Evolutionary conservation across 2,329 filamentous ascomycete genomes (phyloP).

Genomic region (Fusarium bactridioides): DNA sequence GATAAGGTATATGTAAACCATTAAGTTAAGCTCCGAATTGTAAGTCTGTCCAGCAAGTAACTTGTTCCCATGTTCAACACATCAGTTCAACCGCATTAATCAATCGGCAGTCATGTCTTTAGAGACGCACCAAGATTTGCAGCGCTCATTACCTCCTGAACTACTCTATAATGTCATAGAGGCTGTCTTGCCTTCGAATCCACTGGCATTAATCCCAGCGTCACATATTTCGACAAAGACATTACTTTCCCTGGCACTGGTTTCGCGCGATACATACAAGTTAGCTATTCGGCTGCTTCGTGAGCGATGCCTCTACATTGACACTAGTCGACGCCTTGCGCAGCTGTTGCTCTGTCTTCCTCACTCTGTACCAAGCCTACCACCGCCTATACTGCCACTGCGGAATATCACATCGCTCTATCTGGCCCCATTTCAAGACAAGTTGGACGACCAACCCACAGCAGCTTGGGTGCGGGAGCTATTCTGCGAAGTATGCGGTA

Average conservation of each 20-base stretch:
- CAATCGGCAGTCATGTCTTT: constrained; percentile 13
- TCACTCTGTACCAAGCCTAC: constrained; percentile 41
- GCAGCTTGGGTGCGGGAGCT: constrained; percentile 53
- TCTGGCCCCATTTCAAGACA: constrained; percentile 48
- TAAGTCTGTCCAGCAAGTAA: not conserved
- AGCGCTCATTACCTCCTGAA: constrained; percentile 44
- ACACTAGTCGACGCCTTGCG: constrained; percentile 48
- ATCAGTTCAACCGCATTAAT: not conserved
- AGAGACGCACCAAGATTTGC: not conserved
- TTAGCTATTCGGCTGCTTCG: constrained; percentile 54
- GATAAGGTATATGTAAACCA: constrained; percentile 14
- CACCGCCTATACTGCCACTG: constrained; percentile 41
- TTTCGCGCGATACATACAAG: constrained; percentile 52
- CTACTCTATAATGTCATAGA: constrained; percentile 49
- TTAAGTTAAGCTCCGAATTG: not conserved
- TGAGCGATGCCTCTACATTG: constrained; percentile 55
- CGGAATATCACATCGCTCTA: constrained; percentile 52
- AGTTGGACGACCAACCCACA: constrained; percentile 51
- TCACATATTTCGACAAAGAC: constrained; percentile 53
- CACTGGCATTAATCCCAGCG: constrained; percentile 45
- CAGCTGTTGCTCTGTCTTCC: constrained; percentile 47
- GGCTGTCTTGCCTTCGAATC: constrained; percentile 45
- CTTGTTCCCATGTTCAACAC: not conserved
- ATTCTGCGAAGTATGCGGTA: constrained; percentile 50
- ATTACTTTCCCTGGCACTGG: constrained; percentile 53